These are phyloP conservation scores for Pneumocystis sp. DNA, from an alignment of 1,139 yeast species.

Conservation along the genomic window DNA sequence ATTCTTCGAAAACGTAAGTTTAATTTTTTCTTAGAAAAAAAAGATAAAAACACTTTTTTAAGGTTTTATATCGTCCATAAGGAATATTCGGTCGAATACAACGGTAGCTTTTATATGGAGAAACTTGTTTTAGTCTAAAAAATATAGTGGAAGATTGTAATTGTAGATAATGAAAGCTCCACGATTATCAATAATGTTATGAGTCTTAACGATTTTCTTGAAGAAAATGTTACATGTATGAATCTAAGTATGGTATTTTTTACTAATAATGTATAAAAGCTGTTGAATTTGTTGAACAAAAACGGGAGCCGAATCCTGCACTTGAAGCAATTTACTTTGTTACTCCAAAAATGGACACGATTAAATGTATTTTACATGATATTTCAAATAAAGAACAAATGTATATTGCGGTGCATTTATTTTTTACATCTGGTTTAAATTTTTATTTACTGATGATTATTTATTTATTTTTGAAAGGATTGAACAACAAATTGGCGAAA, in stretches of 20 bases:
- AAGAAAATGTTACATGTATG: constrained; percentile 25
- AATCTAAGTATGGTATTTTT: not conserved
- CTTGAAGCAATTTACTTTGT: constrained; percentile 48
- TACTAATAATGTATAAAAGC: constrained; percentile 20
- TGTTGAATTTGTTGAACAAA: constrained; percentile 39
- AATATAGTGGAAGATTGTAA: constrained; percentile 27
- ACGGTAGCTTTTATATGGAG: not conserved
- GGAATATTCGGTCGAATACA: not conserved
- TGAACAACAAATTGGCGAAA: constrained; percentile 15
- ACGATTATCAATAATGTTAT: constrained; percentile 25
- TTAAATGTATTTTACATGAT: constrained; percentile 48
- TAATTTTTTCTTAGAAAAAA: not conserved
- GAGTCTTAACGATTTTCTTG: constrained; percentile 27
- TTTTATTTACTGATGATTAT: constrained; percentile 11
- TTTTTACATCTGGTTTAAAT: constrained; percentile 37
- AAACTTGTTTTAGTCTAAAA: not conserved
- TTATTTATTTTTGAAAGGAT: constrained; percentile 8
- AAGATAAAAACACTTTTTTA: not conserved
- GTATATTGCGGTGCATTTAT: constrained; percentile 43
- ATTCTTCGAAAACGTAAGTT: not conserved
- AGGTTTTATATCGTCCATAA: not conserved
- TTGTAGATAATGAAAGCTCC: constrained; percentile 28
- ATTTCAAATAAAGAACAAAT: constrained; percentile 38
- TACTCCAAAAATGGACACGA: constrained; percentile 38
- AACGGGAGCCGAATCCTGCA: constrained; percentile 34